Percentiles rank a stretch among this genome's conserved stretches.
phyloP scores from a whole-genome alignment of 2,329 filamentous ascomycete genomes.

The Aspergillus sp. region DNA sequence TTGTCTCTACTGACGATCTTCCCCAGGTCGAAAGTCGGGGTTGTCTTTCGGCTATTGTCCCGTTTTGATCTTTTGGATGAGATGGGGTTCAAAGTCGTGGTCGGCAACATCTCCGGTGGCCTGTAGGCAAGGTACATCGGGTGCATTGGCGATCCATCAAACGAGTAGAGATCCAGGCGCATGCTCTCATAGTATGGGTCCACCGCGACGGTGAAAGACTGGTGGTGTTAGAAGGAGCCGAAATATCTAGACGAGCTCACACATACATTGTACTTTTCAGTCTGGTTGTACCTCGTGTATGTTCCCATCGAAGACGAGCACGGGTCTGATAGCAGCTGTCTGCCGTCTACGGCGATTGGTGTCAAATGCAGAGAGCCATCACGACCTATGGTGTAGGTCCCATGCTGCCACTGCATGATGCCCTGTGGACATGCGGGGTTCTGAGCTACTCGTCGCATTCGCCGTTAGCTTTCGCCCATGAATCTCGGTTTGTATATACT shows the following conservation, averaged over 20 bases:
- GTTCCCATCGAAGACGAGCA: constrained; percentile 60
- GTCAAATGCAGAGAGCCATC: constrained; percentile 64
- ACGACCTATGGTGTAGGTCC: constrained; percentile 59
- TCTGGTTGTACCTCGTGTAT: constrained; percentile 71
- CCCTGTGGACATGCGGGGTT: constrained; percentile 65
- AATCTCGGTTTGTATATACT: constrained; percentile 36
- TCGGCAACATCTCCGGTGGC: constrained; percentile 72
- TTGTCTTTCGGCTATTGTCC: constrained; percentile 21
- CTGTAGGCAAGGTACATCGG: constrained; percentile 69
- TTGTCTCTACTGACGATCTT: constrained; percentile 37
- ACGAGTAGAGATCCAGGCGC: constrained; percentile 67
- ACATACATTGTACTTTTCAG: constrained; percentile 64
- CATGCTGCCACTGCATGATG: constrained; percentile 76
- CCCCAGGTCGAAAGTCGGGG: constrained; percentile 31
- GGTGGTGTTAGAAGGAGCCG: constrained; percentile 12
- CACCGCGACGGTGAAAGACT: constrained; percentile 50
- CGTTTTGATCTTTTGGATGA: constrained; percentile 45
- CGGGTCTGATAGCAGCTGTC: constrained; percentile 68
- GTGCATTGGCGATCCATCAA: constrained; percentile 67
- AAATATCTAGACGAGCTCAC: too few species aligned
- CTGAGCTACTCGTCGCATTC: constrained; percentile 49
- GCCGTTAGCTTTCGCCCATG: not conserved
- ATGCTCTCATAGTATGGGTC: constrained; percentile 66
- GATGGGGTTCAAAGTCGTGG: constrained; percentile 65
- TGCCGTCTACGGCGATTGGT: constrained; percentile 68